A percentile compares a stretch with the other conserved stretches of the same genome.
phyloP scores from a whole-genome alignment of 352 stramenopile species.

The Pythium pyrilobum region DNA sequence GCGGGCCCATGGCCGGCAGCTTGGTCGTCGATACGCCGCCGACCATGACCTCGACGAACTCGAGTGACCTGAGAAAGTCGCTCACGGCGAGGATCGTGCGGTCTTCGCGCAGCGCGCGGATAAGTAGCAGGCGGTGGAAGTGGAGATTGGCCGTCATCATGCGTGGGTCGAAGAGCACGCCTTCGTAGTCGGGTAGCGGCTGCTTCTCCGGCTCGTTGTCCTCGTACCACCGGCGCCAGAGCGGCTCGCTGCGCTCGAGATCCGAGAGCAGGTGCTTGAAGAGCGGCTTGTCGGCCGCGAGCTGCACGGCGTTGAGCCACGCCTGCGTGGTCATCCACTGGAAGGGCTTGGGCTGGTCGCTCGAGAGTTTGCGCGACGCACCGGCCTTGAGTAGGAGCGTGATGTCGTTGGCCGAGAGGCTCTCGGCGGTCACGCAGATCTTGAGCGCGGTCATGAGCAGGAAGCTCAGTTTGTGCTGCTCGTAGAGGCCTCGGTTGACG shows the following conservation, averaged over 20 bases:
- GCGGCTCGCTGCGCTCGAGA: constrained; percentile 59
- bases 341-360: constrained; percentile 72
- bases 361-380: constrained; percentile 48
- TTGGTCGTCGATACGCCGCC: constrained; percentile 24
- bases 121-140: constrained; percentile 65
- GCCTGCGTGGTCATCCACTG: constrained; percentile 54
- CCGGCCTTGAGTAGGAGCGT: constrained; percentile 71
- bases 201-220: constrained; percentile 70
- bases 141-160: constrained; percentile 57
- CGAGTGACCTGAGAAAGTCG: constrained; percentile 60
- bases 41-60: constrained; percentile 44
- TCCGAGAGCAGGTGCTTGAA: constrained; percentile 62
- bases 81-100: constrained; percentile 63
- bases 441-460: constrained; percentile 65
- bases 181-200: constrained; percentile 64
- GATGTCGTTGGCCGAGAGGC: constrained; percentile 46
- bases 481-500: constrained; percentile 71
- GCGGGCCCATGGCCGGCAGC: constrained; percentile 53
- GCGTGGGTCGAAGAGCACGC: constrained; percentile 53
- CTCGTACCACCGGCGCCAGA: constrained; percentile 76
- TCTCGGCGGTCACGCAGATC: constrained; percentile 66
- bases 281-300: constrained; percentile 57
- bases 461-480: constrained; percentile 72
- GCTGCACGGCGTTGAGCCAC: constrained; percentile 69
- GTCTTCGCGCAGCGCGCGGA: constrained; percentile 67